Conservation (phyloP, 2,329 filamentous ascomycete genomes). For the Pseudogymnoascus sp. region DNA sequence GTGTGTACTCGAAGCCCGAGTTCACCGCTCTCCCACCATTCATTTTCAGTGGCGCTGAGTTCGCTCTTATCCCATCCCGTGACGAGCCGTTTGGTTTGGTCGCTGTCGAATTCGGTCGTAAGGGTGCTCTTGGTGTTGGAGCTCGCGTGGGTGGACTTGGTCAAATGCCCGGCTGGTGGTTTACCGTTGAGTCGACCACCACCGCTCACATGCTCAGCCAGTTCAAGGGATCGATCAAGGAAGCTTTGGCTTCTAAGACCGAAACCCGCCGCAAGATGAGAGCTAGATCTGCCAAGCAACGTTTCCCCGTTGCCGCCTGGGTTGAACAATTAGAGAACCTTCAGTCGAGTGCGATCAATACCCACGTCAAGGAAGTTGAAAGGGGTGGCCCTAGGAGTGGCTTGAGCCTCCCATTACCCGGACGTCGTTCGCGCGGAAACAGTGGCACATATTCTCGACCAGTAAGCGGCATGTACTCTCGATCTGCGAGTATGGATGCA, state of each 20-base stretch:
- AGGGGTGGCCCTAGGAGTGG: constrained; percentile 3
- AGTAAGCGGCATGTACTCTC: constrained; percentile 4
- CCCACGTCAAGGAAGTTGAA: constrained; percentile 29
- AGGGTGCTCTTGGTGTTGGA: constrained; percentile 59
- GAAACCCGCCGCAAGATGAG: constrained; percentile 54
- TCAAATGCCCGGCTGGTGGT: constrained; percentile 68
- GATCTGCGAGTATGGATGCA: neutral
- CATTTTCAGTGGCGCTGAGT: constrained; percentile 61
- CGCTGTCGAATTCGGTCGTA: constrained; percentile 61
- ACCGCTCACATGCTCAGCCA: constrained; percentile 56
- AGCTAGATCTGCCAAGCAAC: constrained; percentile 55
- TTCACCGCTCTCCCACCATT: constrained; percentile 60
- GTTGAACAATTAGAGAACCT: constrained; percentile 56
- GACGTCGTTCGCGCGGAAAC: neutral
- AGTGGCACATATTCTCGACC: constrained; percentile 6
- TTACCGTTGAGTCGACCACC: constrained; percentile 57
- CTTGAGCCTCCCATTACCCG: neutral
- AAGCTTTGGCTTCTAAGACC: constrained; percentile 49
- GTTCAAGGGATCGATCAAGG: constrained; percentile 57
- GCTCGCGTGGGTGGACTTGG: constrained; percentile 59
- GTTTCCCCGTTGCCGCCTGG: constrained; percentile 62
- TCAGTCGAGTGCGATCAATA: constrained; percentile 51
- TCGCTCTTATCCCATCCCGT: constrained; percentile 59
- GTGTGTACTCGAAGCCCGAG: constrained; percentile 61
- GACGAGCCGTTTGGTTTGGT: constrained; percentile 64